Percentiles rank a stretch among this genome's conserved stretches.
phyloP scores from a whole-genome alignment of 2,329 filamentous ascomycete species.

The Colletotrichum musicola region DNA sequence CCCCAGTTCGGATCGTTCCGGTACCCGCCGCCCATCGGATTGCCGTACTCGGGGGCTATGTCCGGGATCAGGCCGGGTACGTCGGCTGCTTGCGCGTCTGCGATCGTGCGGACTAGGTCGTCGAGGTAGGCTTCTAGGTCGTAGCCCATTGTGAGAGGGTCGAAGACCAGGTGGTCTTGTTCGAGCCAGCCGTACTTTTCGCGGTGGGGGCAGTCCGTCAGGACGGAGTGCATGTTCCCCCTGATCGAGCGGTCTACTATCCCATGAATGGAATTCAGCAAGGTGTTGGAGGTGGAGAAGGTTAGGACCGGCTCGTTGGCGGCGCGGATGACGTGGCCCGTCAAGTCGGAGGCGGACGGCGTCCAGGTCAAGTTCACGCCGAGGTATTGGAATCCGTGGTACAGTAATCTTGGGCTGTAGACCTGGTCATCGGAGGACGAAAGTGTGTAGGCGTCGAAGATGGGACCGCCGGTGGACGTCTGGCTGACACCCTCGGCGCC shows the following conservation, averaged over 20 bases:
- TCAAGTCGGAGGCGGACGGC: conserved; percentile 19
- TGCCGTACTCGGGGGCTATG: conserved; percentile 36
- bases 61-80: conserved; percentile 32
- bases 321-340: conserved; percentile 25
- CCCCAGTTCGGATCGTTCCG: conserved; percentile 40
- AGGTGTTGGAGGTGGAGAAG: conserved; percentile 6
- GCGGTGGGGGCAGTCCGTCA: conserved; percentile 36
- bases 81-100: conserved; percentile 34
- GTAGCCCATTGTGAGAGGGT: conserved; percentile 15
- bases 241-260: conserved; percentile 36
- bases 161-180: conserved; percentile 37
- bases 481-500: conserved; percentile 11
- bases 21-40: conserved; percentile 29
- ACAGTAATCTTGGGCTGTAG: conserved; percentile 27
- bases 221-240: conserved; percentile 38
- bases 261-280: conserved; percentile 31
- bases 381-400: conserved; percentile 32
- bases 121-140: conserved; percentile 35
- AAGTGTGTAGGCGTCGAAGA: conserved; percentile 38
- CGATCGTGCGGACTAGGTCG: conserved; percentile 34
- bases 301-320: conserved; percentile 26
- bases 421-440: not conserved
- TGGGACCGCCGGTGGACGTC: conserved; percentile 19
- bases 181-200: conserved; percentile 39
- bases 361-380: conserved; percentile 38